phyloP scores from a whole-genome alignment of 169 alveolate species.

The Eimeria falciformis region DNA sequence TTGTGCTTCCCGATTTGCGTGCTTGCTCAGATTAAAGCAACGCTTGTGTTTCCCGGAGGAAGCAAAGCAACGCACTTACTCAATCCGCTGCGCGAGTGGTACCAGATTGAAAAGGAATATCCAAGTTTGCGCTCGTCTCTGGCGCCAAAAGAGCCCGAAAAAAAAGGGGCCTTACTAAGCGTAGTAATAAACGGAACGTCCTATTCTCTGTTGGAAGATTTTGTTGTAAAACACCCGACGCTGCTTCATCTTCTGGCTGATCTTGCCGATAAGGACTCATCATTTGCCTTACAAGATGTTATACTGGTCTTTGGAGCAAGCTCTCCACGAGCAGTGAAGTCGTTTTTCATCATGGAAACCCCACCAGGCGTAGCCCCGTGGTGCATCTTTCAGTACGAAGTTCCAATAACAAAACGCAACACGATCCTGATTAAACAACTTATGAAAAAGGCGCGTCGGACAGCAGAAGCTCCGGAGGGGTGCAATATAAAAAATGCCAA shows the following conservation, averaged over 20 bases:
- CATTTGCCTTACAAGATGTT: slow-evolving; percentile 36
- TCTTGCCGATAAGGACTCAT: slow-evolving; percentile 39
- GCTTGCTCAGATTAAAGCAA: slow-evolving; percentile 15
- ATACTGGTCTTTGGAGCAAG: slow-evolving; percentile 61
- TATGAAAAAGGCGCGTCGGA: slow-evolving; percentile 36
- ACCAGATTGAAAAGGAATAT: slow-evolving; percentile 32
- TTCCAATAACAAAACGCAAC: slow-evolving; percentile 61
- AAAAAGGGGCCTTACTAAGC: slow-evolving; percentile 48
- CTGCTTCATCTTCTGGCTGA: slow-evolving; percentile 64
- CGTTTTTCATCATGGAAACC: slow-evolving; percentile 56
- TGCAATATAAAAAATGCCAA: slow-evolving; percentile 68
- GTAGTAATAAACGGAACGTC: slow-evolving; percentile 41
- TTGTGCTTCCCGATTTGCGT: too few relatives aligned
- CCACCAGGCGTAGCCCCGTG: slow-evolving; percentile 69
- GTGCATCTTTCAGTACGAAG: slow-evolving; percentile 67
- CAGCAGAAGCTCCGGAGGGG: slow-evolving; percentile 73
- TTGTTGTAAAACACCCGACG: slow-evolving; percentile 34
- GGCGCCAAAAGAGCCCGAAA: slow-evolving; percentile 68
- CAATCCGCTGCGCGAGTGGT: slow-evolving; percentile 59
- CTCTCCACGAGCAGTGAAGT: slow-evolving; percentile 49
- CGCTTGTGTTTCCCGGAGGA: slow-evolving; percentile 62
- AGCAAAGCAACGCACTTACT: neutral
- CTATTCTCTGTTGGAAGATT: slow-evolving; percentile 49
- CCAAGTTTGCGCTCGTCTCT: slow-evolving; percentile 32
- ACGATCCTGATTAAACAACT: slow-evolving; percentile 44